A percentile compares a stretch with the other conserved stretches of the same genome.
phyloP scores from a whole-genome alignment of 2,329 filamentous ascomycete species.

The Blastomyces parvus region DNA sequence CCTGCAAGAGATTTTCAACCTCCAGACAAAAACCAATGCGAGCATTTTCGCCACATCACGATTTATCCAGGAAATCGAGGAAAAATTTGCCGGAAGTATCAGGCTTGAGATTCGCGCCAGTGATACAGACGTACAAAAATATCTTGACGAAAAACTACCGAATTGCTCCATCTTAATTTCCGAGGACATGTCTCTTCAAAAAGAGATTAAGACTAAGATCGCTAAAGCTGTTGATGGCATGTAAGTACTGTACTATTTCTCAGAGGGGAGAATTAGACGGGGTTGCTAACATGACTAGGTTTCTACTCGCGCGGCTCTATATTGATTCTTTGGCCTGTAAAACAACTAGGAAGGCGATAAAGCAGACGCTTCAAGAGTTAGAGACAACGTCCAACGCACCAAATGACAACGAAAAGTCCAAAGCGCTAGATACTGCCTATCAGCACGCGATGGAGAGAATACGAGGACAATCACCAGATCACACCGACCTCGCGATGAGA shows the following conservation, averaged over 20 bases:
- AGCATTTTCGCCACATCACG: slow-evolving; percentile 4
- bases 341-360: slow-evolving; percentile 24
- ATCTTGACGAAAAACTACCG: slow-evolving; percentile 9
- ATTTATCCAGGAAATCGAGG: not conserved
- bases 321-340: slow-evolving; percentile 16
- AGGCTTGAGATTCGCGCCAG: slow-evolving; percentile 4
- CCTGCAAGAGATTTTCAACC: slow-evolving; percentile 1
- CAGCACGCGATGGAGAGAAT: slow-evolving; percentile 20
- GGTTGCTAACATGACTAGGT: slow-evolving; percentile 16
- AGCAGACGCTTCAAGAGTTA: slow-evolving; percentile 24
- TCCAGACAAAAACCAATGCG: not conserved
- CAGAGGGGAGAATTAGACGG: slow-evolving; percentile 13
- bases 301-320: slow-evolving; percentile 21
- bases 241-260: slow-evolving; percentile 14
- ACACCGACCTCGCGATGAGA: slow-evolving; percentile 6
- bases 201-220: slow-evolving; percentile 13
- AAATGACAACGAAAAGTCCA: not conserved
- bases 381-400: slow-evolving; percentile 13
- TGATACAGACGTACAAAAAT: slow-evolving; percentile 7
- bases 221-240: slow-evolving; percentile 16
- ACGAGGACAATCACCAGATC: not conserved
- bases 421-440: slow-evolving; percentile 35
- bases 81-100: not conserved
- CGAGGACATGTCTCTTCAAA: slow-evolving; percentile 9
- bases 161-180: slow-evolving; percentile 9